Evolutionary conservation across 345 rosid genomes (phyloP).

Genomic region (Eucalyptus victrix): DNA sequence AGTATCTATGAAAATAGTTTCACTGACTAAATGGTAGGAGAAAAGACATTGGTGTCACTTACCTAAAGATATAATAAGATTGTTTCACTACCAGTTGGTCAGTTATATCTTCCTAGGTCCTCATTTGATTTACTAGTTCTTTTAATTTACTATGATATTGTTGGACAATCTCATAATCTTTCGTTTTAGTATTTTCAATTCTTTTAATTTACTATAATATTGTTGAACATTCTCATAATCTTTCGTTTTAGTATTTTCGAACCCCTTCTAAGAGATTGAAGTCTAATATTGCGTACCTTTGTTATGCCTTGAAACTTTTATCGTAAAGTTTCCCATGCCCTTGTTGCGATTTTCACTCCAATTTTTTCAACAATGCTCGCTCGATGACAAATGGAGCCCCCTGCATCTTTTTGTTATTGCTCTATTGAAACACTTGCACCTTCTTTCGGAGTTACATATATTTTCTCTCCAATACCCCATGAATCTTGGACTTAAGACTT

Average conservation of each 20-base stretch:
- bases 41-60: background rate
- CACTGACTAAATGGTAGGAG: background rate
- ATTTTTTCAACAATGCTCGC: background rate
- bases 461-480: background rate
- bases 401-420: too few relatives aligned
- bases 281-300: background rate
- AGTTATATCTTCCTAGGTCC: fast-evolving
- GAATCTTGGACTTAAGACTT: background rate
- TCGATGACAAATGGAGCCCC: background rate
- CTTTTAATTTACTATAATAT: background rate
- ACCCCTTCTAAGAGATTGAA: background rate
- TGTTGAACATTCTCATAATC: background rate
- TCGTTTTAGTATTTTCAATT: background rate
- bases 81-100: background rate
- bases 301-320: background rate
- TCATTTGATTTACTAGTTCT: background rate
- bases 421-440: background rate
- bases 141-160: background rate
- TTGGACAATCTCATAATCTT: background rate
- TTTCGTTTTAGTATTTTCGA: background rate
- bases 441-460: background rate
- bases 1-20: background rate
- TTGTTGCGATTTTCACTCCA: background rate
- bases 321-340: background rate
- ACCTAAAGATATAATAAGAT: background rate